phyloP scores from a whole-genome alignment of 2,329 filamentous ascomycete genomes.

The Fusarium sp. region DNA sequence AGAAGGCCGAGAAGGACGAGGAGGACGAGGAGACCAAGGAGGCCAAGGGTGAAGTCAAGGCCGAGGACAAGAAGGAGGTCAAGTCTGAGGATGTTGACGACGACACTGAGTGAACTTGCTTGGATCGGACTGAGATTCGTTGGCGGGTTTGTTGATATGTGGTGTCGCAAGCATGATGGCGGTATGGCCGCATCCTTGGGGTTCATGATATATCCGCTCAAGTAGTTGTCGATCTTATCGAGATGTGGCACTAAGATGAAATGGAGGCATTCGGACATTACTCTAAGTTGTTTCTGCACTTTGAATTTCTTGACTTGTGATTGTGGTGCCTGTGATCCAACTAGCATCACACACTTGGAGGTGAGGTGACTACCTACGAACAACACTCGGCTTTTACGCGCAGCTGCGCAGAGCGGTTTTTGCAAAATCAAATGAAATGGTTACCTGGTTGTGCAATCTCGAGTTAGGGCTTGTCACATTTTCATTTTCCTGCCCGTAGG shows the following conservation, averaged over 20 bases:
- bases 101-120: not conserved
- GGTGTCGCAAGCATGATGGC: not conserved
- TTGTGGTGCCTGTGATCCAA: not conserved
- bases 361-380: not conserved
- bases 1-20: constrained; percentile 45
- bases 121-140: not conserved
- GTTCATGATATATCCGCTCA: constrained; percentile 5
- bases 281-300: not conserved
- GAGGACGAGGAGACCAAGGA: constrained; percentile 41
- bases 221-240: not conserved
- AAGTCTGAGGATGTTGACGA: constrained; percentile 4
- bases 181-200: not conserved
- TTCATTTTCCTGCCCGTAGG: not conserved
- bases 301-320: not conserved
- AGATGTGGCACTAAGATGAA: not conserved
- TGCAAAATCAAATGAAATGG: not conserved
- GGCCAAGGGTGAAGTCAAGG: constrained; percentile 28
- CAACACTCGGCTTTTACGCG: not conserved
- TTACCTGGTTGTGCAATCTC: not conserved
- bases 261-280: not conserved
- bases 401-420: not conserved
- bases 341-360: not conserved
- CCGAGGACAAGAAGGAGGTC: constrained; percentile 5
- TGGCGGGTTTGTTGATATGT: not conserved
- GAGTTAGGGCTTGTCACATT: not conserved